Base-by-base conservation (phyloP, 306 rosid genomes). In the Quercus glauca region DNA sequence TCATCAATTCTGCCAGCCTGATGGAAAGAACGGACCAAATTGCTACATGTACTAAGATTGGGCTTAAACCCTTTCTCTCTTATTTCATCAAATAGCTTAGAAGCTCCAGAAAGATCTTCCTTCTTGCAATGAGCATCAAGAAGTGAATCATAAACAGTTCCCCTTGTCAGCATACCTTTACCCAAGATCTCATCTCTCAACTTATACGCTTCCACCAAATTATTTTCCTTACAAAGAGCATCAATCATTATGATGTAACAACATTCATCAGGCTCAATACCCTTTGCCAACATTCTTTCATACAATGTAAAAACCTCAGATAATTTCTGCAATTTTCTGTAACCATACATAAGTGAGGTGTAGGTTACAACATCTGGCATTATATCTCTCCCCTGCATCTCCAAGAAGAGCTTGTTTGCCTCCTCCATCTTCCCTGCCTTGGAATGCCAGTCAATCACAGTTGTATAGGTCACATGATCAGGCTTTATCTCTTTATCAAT, bases 151-250 rank as follows among this genome's bases (percentile, higher is more conserved):
- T 55, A 73, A 3, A 58, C 57, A 28, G 53, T 49, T 18, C 67
- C 43, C 70, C 25, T 75, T 73, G 81, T 25, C 63, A 35, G 51
- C 52, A 78, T 64, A 74, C 77, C 80, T 52, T 81, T 78, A 5
- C 74, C 74, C 57, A 75, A 77, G 70, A 70, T 65, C 78, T 80
- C 85, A 78, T 86, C 83, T 21, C 71, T 75, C 79, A 81, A 26
- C 71, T 78, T 83, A 41, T 77, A 76, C 4, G 85, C 84, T 45
- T 78, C 82, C 21, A 69, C 26, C 53, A 70, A 21, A 14, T 78
- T 78, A 37, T 81, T 87, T 75, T 83, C 90, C 53, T 81, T 71
- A 64, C 83, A 86, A 77, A 78, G 76, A 60, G 85, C 79, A 79
- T 78, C 85, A 33, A 79, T 74, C 59, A 81, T 67, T 58, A 78